These are phyloP conservation scores for Lichtheimia ramosa DNA, from an alignment of 371 early-diverging fungal genomes.

Conservation along the genomic window DNA sequence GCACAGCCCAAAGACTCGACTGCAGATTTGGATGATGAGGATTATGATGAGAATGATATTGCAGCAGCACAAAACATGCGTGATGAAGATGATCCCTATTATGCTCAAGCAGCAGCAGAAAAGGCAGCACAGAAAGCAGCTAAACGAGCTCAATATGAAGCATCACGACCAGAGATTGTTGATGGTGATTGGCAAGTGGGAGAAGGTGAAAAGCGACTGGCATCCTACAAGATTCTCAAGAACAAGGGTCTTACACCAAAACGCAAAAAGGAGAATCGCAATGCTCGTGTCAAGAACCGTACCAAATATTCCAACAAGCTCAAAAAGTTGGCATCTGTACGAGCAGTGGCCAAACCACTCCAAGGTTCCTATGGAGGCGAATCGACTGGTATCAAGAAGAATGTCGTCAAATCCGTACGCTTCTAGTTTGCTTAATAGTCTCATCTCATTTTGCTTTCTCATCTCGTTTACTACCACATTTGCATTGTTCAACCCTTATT, in stretches of 20 bases:
- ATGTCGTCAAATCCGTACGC: slow-evolving; percentile 58
- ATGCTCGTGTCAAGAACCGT: slow-evolving; percentile 92
- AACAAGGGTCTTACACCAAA: slow-evolving; percentile 95
- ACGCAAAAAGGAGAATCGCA: slow-evolving; percentile 92
- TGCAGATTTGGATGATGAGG: slow-evolving; percentile 65
- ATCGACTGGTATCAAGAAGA: slow-evolving; percentile 91
- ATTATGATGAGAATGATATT: slow-evolving; percentile 57
- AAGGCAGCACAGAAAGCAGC: slow-evolving; percentile 53
- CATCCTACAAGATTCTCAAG: slow-evolving; percentile 89
- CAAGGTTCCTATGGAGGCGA: slow-evolving; percentile 87
- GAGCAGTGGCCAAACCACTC: slow-evolving; percentile 64
- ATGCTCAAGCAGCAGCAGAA: slow-evolving; percentile 46
- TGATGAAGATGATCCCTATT: slow-evolving; percentile 54
- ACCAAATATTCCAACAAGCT: slow-evolving; percentile 85
- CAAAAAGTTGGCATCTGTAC: slow-evolving; percentile 86
- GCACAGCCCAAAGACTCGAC: slow-evolving; percentile 56
- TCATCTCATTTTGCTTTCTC: slow-evolving; percentile 9
- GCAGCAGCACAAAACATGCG: slow-evolving; percentile 42
- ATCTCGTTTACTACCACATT: no score
- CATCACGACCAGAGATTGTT: slow-evolving; percentile 37
- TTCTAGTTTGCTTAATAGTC: slow-evolving; percentile 1
- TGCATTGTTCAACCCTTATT: no score
- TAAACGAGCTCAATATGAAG: slow-evolving; percentile 48
- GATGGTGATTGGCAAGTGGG: slow-evolving; percentile 46
- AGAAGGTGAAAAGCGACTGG: slow-evolving; percentile 74